Percentiles rank a stretch among this genome's conserved stretches.
phyloP scores from a whole-genome alignment of 805 yeast genomes.

The Suhomyces canberraensis region DNA sequence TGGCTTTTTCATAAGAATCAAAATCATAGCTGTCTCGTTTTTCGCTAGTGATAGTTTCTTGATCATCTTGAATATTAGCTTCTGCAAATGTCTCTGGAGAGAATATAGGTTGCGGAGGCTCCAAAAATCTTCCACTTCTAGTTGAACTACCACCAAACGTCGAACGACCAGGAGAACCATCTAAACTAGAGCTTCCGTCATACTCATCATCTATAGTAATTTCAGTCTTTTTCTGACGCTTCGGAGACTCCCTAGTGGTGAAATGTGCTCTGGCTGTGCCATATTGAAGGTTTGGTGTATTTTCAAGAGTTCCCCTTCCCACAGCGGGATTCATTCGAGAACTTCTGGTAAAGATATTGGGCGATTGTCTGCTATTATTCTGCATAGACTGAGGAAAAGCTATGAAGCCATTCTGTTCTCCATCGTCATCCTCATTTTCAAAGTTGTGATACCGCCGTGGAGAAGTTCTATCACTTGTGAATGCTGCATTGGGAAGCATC shows the following conservation, averaged over 20 bases:
- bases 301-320: constrained; percentile 17
- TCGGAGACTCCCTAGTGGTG: constrained; percentile 71
- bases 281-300: constrained; percentile 27
- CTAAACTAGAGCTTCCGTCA: constrained; percentile 20
- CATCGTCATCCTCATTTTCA: constrained; percentile 15
- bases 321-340: constrained; percentile 18
- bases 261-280: constrained; percentile 59
- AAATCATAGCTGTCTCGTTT: constrained; percentile 27
- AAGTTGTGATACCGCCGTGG: constrained; percentile 34
- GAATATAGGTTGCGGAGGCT: constrained; percentile 65
- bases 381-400: constrained; percentile 30
- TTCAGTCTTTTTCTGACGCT: constrained; percentile 49
- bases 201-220: constrained; percentile 42
- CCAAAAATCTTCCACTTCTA: constrained; percentile 50
- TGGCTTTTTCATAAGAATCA: constrained; percentile 34
- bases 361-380: constrained; percentile 35
- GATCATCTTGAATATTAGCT: constrained; percentile 39
- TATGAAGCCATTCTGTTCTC: constrained; percentile 18
- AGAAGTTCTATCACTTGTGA: constrained; percentile 35
- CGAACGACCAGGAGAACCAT: constrained; percentile 38
- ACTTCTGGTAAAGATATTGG: constrained; percentile 42
- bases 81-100: constrained; percentile 62
- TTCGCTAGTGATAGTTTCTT: constrained; percentile 32
- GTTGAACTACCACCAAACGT: constrained; percentile 28
- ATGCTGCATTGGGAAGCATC: constrained; percentile 36